These are phyloP conservation scores for Blastobotrys robertii DNA, from an alignment of 805 yeast species.

Conservation along the genomic window DNA sequence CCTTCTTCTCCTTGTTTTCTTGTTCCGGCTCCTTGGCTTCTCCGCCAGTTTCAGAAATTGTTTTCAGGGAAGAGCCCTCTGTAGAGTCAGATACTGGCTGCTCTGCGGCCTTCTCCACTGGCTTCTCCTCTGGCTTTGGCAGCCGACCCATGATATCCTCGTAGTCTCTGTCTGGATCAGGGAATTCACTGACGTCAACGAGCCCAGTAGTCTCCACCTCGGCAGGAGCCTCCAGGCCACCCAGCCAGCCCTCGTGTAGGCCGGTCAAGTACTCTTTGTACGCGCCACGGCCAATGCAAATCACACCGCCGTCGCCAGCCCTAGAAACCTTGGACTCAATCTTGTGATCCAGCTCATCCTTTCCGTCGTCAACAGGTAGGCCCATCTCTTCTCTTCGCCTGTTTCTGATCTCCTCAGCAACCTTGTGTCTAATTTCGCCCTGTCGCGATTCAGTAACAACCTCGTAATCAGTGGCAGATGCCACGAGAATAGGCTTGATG, in stretches of 20 bases:
- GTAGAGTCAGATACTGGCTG: slow-evolving; percentile 6
- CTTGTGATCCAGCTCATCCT: slow-evolving; percentile 25
- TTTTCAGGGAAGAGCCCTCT: slow-evolving; percentile 9
- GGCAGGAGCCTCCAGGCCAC: slow-evolving; percentile 61
- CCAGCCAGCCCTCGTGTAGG: slow-evolving; percentile 87
- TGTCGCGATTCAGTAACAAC: slow-evolving; percentile 69
- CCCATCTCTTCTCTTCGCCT: slow-evolving; percentile 40
- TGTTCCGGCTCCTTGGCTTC: slow-evolving; percentile 12
- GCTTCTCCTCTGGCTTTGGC: slow-evolving; percentile 10
- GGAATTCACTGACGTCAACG: slow-evolving; percentile 11
- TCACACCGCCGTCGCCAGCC: slow-evolving; percentile 64
- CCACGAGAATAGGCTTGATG: slow-evolving; percentile 75
- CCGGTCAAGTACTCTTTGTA: slow-evolving; percentile 88
- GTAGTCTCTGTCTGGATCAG: slow-evolving; percentile 13
- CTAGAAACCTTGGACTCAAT: slow-evolving; percentile 28
- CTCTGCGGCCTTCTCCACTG: not conserved
- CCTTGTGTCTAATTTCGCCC: slow-evolving; percentile 74
- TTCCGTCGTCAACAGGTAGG: slow-evolving; percentile 16
- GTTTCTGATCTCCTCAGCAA: slow-evolving; percentile 74
- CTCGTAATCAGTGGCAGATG: slow-evolving; percentile 80
- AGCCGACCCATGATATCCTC: slow-evolving; percentile 10
- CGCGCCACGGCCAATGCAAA: slow-evolving; percentile 93
- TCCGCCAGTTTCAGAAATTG: slow-evolving; percentile 12
- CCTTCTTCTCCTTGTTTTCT: slow-evolving; percentile 15
- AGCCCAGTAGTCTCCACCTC: slow-evolving; percentile 9